Base-by-base conservation (phyloP, 345 rosid genomes). In the Gossypium thurberi region DNA sequence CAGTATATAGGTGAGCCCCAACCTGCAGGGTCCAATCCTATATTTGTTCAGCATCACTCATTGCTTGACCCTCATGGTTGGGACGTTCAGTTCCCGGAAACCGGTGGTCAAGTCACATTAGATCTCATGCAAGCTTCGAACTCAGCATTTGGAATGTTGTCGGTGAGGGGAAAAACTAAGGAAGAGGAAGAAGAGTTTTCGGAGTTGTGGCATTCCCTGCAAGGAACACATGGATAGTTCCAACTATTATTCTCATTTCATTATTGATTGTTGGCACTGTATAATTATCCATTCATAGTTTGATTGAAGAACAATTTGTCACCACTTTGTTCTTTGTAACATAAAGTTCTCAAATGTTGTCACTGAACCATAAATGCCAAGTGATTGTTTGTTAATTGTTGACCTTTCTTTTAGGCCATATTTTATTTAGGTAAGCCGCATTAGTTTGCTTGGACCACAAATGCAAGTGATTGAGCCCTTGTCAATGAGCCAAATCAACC, bases 111-210 rank as follows among this genome's bases (percentile, higher is more conserved):
- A 6, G 79, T 87, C 2, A 85, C 91, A 0, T 61, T 87, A 47
- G 81, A 87, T 65, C 82, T 87, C 56, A 84, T 84, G 91, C 89
- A 84, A 33, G 75, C 84, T 8, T 81, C 89, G 0, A 76, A 53
- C 58, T 73, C 85, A 0, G 76, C 83, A 5, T 82, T 87, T 10
- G 85, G 85, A 3, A 72, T 73, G 28, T 69, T 76, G 63, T 40
- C 85, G n/a, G 43, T 69, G 25, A 78, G 76, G 33, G 78, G 55
- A 8, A 80, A 73, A 70, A 46, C 70, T 3, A 79, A 80, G 21
- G 79, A 78, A 52, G 83, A 78, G 8, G 85, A 79, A 73, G 81
- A 74, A 48, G 83, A 76, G 42, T 80, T 76, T 62, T 72, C 72
- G 5, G 78, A 71, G 43, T 18, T 84, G 15, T 83, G 90, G 86